Percentiles rank a stretch among this genome's conserved stretches.
These are phyloP conservation scores for Nakaseomyces uthaithaninus DNA, from an alignment of 1,139 yeast genomes.

Conservation along the genomic window DNA sequence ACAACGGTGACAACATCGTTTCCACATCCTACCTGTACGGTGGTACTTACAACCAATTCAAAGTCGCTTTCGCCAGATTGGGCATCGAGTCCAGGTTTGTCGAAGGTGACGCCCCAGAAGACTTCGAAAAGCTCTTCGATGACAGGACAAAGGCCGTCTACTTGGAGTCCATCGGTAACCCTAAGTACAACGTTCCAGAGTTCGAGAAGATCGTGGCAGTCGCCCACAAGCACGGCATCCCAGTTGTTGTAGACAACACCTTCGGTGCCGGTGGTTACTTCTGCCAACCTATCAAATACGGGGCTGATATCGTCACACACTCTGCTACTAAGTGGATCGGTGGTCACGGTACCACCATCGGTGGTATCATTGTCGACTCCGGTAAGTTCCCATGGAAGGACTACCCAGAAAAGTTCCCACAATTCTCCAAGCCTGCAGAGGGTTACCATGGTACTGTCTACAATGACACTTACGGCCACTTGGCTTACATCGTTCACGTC, in stretches of 20 bases:
- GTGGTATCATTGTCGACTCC: constrained; percentile 81
- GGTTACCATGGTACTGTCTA: constrained; percentile 86
- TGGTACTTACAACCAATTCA: constrained; percentile 93
- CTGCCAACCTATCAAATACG: constrained; percentile 76
- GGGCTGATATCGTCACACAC: constrained; percentile 79
- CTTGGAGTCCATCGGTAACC: constrained; percentile 89
- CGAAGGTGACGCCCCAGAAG: constrained; percentile 64
- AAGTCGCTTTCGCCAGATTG: constrained; percentile 78
- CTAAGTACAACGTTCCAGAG: constrained; percentile 87
- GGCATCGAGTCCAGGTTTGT: constrained; percentile 84
- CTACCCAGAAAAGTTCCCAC: constrained; percentile 82
- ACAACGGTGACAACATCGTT: constrained; percentile 80
- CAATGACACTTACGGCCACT: constrained; percentile 72
- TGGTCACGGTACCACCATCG: constrained; percentile 94
- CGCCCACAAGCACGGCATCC: constrained; percentile 84
- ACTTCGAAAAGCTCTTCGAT: constrained; percentile 66
- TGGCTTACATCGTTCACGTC: constrained; percentile 71
- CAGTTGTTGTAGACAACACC: constrained; percentile 92
- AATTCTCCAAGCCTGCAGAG: constrained; percentile 80
- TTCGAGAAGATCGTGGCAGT: constrained; percentile 65
- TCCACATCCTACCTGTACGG: constrained; percentile 89
- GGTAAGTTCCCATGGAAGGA: constrained; percentile 90
- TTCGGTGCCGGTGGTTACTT: constrained; percentile 95
- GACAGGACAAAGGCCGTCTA: constrained; percentile 83
- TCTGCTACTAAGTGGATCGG: constrained; percentile 98